These are phyloP conservation scores for Zygoascus sp. DNA, from an alignment of 1,139 yeast species.

Conservation along the genomic window DNA sequence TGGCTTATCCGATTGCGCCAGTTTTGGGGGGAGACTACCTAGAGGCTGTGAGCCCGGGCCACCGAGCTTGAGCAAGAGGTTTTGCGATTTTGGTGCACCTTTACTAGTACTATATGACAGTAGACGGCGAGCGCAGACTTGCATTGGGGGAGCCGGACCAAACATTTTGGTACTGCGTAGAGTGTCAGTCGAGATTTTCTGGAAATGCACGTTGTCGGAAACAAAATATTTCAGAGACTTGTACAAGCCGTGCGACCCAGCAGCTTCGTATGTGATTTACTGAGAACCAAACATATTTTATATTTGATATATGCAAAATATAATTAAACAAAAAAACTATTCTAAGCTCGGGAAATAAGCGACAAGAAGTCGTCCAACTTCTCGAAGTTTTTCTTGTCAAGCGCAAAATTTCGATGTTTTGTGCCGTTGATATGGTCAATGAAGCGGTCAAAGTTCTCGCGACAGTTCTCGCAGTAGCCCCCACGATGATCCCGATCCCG, in stretches of 20 bases:
- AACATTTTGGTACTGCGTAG: not conserved
- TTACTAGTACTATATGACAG: not conserved
- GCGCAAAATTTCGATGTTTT: conserved; percentile 78
- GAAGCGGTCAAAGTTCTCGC: conserved; percentile 76
- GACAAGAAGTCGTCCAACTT: conserved; percentile 55
- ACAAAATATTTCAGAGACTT: not conserved
- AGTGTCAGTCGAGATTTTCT: not conserved
- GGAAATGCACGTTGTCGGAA: not conserved
- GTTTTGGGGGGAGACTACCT: not conserved
- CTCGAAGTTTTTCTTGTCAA: conserved; percentile 62
- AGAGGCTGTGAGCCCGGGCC: not conserved
- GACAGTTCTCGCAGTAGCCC: conserved; percentile 76
- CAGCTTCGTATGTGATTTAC: too few relatives aligned
- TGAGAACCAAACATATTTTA: not conserved
- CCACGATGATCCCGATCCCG: conserved; percentile 23
- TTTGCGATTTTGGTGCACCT: not conserved
- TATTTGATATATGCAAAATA: not conserved
- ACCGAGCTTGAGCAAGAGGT: conserved; percentile 1
- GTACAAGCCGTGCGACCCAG: too few relatives aligned
- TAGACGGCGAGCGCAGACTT: not conserved
- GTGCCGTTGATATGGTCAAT: conserved; percentile 68
- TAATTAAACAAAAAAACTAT: too few relatives aligned
- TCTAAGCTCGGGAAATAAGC: conserved; percentile 1
- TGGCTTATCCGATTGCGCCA: not conserved
- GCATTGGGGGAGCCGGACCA: not conserved